These are phyloP conservation scores for Pezicula rhizophila DNA, from an alignment of 2,329 filamentous ascomycete species.

Conservation along the genomic window DNA sequence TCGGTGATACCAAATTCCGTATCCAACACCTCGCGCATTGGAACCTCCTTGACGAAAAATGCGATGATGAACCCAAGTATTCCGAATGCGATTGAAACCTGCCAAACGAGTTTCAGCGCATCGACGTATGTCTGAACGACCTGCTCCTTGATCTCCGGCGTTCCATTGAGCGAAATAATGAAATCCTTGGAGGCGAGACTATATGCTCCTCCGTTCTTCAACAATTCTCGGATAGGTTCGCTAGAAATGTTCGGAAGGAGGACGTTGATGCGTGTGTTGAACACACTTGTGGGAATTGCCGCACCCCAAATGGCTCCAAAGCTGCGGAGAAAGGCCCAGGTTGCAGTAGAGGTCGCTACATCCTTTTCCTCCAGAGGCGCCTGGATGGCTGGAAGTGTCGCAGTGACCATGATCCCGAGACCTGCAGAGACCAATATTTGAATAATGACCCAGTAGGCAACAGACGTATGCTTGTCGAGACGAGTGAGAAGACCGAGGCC, in stretches of 20 bases:
- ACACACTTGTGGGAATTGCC: slow-evolving; percentile 2
- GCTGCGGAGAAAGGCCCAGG: slow-evolving; percentile 3
- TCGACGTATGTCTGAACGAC: slow-evolving; percentile 1
- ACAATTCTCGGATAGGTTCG: neutral
- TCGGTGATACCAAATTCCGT: slow-evolving; percentile 29
- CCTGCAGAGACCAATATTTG: slow-evolving; percentile 33
- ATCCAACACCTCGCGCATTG: slow-evolving; percentile 31
- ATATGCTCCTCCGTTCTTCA: slow-evolving; percentile 1
- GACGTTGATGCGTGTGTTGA: neutral
- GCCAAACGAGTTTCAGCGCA: slow-evolving; percentile 1
- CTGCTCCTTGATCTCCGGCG: neutral
- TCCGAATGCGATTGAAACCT: slow-evolving; percentile 28
- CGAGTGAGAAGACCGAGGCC: slow-evolving; percentile 32
- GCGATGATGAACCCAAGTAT: slow-evolving; percentile 28
- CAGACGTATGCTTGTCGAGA: slow-evolving; percentile 31
- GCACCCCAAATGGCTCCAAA: slow-evolving; percentile 6
- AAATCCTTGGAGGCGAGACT: neutral
- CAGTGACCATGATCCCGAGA: slow-evolving; percentile 1
- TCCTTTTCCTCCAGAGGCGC: slow-evolving; percentile 3
- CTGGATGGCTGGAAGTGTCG: slow-evolving; percentile 6
- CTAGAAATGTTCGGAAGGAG: neutral
- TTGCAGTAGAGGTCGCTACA: slow-evolving; percentile 3
- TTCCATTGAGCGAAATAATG: neutral
- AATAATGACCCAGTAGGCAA: slow-evolving; percentile 34
- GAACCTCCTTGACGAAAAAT: slow-evolving; percentile 30